Conservation (phyloP, 78 protist genomes). For the Chrysochromulina parva region DNA sequence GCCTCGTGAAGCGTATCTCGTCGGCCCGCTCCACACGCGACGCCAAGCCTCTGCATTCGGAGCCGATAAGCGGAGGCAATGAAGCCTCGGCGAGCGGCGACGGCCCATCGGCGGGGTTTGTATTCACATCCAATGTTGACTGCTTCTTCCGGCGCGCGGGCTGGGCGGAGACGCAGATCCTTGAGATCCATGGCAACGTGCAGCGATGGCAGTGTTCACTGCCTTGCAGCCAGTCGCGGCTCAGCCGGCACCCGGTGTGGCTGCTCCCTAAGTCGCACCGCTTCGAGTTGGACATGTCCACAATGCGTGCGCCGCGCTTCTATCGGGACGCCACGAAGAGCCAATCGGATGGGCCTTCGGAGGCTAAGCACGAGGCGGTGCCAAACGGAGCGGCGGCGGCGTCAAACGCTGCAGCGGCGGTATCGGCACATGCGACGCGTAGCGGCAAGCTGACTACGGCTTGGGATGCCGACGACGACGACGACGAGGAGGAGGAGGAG, state of each 20-base stretch:
- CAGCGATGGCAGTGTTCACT: not conserved
- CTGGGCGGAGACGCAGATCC: not conserved
- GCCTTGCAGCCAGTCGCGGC: not conserved
- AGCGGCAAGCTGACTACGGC: not conserved
- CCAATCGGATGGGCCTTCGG: no score
- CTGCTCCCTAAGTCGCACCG: not conserved
- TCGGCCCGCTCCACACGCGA: no score
- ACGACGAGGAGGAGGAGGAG: no score
- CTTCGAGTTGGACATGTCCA: not conserved
- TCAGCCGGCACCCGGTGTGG: not conserved
- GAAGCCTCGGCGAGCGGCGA: no score
- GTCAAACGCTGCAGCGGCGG: no score
- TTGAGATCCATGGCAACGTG: slow-evolving; percentile 45
- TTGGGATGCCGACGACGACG: no score
- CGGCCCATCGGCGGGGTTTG: not conserved
- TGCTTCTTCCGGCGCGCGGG: slow-evolving; percentile 30
- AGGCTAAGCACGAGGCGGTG: not conserved
- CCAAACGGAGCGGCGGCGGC: no score
- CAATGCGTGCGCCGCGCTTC: not conserved
- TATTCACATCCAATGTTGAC: slow-evolving; percentile 55
- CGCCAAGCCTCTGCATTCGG: no score
- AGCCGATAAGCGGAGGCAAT: no score
- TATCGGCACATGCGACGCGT: no score
- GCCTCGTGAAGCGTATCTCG: not conserved
- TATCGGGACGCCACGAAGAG: no score